These are phyloP conservation scores for Suillus weaverae DNA, from an alignment of 768 basidiomycete species.

Conservation along the genomic window DNA sequence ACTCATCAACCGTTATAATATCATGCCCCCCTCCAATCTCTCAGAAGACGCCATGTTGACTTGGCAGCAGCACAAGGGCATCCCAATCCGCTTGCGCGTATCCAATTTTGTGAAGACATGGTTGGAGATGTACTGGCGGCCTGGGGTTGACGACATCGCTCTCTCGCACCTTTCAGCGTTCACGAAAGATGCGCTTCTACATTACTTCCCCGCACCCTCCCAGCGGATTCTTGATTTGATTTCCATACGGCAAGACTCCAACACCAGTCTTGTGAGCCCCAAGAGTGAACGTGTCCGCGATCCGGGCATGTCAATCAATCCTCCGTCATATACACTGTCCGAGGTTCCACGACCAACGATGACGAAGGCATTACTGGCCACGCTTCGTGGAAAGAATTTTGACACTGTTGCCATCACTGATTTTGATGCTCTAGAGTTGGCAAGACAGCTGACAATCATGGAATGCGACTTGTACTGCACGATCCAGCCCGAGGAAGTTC, in stretches of 20 bases:
- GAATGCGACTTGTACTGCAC: conserved; percentile 86
- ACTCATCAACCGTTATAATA: conserved; percentile 81
- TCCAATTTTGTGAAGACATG: conserved; percentile 93
- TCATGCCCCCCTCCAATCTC: conserved; percentile 60
- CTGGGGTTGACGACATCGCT: conserved; percentile 68
- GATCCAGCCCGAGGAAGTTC: conserved; percentile 84
- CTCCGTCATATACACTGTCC: conserved; percentile 47
- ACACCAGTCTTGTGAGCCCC: conserved; percentile 50
- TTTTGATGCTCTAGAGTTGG: conserved; percentile 89
- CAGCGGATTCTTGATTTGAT: conserved; percentile 74
- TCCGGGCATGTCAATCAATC: conserved; percentile 73
- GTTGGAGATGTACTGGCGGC: conserved; percentile 89
- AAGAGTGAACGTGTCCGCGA: conserved; percentile 68
- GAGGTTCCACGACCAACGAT: conserved; percentile 88
- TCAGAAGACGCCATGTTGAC: conserved; percentile 60
- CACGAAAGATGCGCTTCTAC: conserved; percentile 57
- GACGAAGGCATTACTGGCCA: conserved; percentile 70
- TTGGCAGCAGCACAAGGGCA: conserved; percentile 87
- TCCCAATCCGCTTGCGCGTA: conserved; percentile 87
- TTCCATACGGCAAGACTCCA: conserved; percentile 50
- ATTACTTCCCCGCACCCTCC: conserved; percentile 66
- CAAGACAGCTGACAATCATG: conserved; percentile 92
- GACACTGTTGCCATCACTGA: conserved; percentile 73
- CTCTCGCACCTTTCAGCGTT: conserved; percentile 59
- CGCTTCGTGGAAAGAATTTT: conserved; percentile 68